phyloP scores from a whole-genome alignment of 352 stramenopile species.

The Phytophthora capsici region DNA sequence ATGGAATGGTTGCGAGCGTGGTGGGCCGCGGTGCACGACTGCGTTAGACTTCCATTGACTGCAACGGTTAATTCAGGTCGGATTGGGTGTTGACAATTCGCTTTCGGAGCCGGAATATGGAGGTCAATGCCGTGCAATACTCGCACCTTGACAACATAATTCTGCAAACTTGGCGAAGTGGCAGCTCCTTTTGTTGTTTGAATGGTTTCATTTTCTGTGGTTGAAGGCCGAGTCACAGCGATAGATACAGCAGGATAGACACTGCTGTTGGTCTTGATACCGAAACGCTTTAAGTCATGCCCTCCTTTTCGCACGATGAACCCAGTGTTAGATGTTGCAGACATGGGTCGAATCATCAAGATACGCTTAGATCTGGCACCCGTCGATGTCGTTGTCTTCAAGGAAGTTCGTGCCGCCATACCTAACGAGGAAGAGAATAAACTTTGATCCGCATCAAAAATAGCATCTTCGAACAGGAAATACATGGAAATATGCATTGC shows the following conservation, averaged over 20 bases:
- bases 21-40: conserved; percentile 27
- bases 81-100: conserved; percentile 13
- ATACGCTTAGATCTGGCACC: conserved; percentile 7
- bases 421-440: background rate
- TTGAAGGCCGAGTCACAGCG: background rate
- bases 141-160: conserved; percentile 28
- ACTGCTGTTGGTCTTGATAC: conserved; percentile 21
- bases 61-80: conserved; percentile 12
- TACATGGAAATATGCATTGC: conserved; percentile 4
- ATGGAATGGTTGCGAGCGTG: conserved; percentile 45
- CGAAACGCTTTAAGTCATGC: background rate
- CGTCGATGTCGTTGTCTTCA: conserved; percentile 1
- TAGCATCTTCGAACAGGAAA: background rate
- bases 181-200: background rate
- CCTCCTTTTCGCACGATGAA: conserved; percentile 2
- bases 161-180: background rate
- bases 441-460: background rate
- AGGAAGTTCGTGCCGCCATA: conserved; percentile 15
- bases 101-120: conserved; percentile 12
- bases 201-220: background rate
- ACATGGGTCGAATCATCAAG: background rate
- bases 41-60: conserved; percentile 11
- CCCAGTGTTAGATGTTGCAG: background rate
- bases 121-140: conserved; percentile 31
- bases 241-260: conserved; percentile 10